Conservation (phyloP, 306 rosid species). For the Hippophae tibetana region DNA sequence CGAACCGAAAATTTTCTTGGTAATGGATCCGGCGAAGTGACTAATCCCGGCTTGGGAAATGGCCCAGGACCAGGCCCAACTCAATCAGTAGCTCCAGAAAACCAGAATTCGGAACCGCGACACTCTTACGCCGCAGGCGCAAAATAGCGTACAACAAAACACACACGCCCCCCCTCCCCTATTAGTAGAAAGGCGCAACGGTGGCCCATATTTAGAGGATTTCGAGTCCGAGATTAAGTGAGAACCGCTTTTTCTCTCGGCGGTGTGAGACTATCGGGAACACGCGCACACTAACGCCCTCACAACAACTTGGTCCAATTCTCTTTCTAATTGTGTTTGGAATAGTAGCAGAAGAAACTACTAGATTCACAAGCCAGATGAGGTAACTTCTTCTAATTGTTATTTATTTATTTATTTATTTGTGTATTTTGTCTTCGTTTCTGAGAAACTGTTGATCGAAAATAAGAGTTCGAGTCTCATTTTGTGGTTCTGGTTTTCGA, state of each 20-base stretch:
- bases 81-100: neutral
- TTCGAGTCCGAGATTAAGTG: constrained; percentile 3
- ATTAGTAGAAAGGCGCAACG: constrained; percentile 12
- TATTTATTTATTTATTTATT: neutral
- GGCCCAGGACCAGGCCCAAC: neutral
- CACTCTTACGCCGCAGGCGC: constrained; percentile 17
- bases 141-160: neutral
- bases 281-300: constrained; percentile 3
- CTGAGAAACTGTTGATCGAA: neutral
- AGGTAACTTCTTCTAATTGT: constrained; percentile 26
- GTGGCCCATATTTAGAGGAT: constrained; percentile 71
- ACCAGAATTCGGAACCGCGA: neutral
- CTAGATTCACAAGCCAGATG: constrained; percentile 19
- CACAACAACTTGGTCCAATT: constrained; percentile 31
- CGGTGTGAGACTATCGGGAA: constrained; percentile 31
- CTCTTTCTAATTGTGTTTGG: neutral
- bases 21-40: too few species aligned
- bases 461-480: neutral
- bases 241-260: constrained; percentile 40
- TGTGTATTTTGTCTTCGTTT: constrained; percentile 9
- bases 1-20: too few species aligned
- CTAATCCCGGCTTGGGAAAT: too few species aligned
- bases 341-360: constrained; percentile 9
- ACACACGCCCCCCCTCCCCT: neutral
- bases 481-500: neutral